Conservation (phyloP, 2,329 filamentous ascomycete species). For the Diaporthe velutina region DNA sequence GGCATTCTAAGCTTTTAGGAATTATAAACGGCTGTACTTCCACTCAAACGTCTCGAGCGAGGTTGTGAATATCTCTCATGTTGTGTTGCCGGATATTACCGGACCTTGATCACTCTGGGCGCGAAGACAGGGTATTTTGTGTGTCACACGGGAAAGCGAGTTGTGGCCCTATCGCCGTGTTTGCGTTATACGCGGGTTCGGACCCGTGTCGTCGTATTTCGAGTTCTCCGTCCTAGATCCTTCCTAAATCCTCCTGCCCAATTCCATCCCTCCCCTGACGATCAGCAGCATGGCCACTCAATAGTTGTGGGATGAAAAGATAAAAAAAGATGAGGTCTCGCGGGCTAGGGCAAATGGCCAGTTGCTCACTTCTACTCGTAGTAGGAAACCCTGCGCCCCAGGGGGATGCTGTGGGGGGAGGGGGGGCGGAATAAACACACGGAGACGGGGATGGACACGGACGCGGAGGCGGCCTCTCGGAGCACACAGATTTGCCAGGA, state of each 20-base stretch:
- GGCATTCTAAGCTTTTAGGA: constrained; percentile 26
- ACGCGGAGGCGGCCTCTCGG: background rate
- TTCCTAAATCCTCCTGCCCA: background rate
- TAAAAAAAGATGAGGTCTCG: background rate
- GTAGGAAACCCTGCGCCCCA: background rate
- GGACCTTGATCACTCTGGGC: background rate
- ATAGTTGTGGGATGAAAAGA: background rate
- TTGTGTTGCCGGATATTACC: background rate
- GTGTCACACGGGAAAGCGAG: no score
- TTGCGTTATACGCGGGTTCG: background rate
- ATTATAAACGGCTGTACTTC: constrained; percentile 27
- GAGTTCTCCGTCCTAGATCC: background rate
- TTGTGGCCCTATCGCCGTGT: background rate
- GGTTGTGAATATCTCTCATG: background rate
- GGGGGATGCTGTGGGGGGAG: no score
- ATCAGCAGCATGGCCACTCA: background rate
- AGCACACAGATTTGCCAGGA: no score
- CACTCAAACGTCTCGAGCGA: background rate
- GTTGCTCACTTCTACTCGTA: background rate
- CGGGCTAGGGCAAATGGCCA: background rate
- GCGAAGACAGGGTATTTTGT: background rate
- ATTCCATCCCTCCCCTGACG: background rate
- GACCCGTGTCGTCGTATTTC: background rate
- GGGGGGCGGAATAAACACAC: background rate
- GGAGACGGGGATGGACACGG: background rate